Conservation (phyloP, 1,284 basidiomycete genomes). For the Trichosporon faecale region DNA sequence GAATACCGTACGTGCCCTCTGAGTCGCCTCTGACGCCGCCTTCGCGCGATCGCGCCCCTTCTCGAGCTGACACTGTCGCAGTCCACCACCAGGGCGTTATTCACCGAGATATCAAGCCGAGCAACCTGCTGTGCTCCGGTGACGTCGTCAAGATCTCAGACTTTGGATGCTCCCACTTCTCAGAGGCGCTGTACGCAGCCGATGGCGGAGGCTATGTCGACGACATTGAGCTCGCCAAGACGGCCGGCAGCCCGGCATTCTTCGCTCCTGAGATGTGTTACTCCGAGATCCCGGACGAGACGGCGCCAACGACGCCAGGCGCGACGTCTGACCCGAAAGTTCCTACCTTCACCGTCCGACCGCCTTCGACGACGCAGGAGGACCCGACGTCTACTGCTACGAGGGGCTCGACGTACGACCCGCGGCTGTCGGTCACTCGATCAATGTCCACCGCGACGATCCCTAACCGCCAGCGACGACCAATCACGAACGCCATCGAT, state of each 20-base stretch:
- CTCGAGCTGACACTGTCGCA: slow-evolving; percentile 52
- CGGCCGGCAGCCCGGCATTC: slow-evolving; percentile 97
- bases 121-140: slow-evolving; percentile 86
- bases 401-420: neutral
- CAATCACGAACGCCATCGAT: slow-evolving; percentile 92
- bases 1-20: slow-evolving; percentile 61
- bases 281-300: slow-evolving; percentile 39
- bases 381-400: neutral
- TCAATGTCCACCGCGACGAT: slow-evolving; percentile 36
- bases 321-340: slow-evolving; percentile 20
- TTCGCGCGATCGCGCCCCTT: neutral
- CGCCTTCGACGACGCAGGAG: slow-evolving; percentile 29
- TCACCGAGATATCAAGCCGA: slow-evolving; percentile 98
- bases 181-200: slow-evolving; percentile 67
- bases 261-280: slow-evolving; percentile 92
- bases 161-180: slow-evolving; percentile 96
- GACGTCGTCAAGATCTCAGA: slow-evolving; percentile 94
- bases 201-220: slow-evolving; percentile 61
- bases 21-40: neutral
- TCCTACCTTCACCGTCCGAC: slow-evolving; percentile 40
- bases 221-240: slow-evolving; percentile 83
- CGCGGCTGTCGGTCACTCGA: slow-evolving; percentile 20
- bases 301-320: slow-evolving; percentile 11
- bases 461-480: slow-evolving; percentile 57
- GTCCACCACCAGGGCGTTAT: slow-evolving; percentile 96